These are phyloP conservation scores for Medicago lupulina DNA, from an alignment of 306 rosid species.

Conservation along the genomic window DNA sequence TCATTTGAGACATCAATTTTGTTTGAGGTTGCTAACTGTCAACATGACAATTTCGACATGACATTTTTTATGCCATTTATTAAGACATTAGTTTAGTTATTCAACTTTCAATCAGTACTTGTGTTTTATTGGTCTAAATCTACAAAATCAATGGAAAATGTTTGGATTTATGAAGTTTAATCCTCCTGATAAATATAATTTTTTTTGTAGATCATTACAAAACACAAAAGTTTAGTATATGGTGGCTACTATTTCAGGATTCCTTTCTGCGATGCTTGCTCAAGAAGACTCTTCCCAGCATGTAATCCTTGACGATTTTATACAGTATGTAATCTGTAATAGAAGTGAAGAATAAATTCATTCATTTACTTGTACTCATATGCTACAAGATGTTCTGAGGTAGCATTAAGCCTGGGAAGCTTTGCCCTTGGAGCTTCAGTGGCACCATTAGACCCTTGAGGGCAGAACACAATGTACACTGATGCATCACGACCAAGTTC, in stretches of 20 bases:
- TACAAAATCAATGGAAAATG: neutral
- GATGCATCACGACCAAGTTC: slow-evolving; percentile 50
- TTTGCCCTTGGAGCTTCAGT: slow-evolving; percentile 65
- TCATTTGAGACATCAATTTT: slow-evolving; percentile 31
- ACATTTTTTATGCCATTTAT: neutral
- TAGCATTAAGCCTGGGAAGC: slow-evolving; percentile 84
- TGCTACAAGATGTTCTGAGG: slow-evolving; percentile 54
- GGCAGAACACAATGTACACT: slow-evolving; percentile 66
- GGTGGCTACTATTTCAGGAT: neutral
- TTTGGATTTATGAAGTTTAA: slow-evolving; percentile 3
- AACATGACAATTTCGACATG: neutral
- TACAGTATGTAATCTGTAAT: neutral
- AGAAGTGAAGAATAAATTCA: neutral
- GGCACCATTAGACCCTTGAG: slow-evolving; percentile 51
- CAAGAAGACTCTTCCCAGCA: slow-evolving; percentile 19
- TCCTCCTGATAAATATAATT: neutral
- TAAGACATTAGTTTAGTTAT: neutral
- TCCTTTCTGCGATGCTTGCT: neutral
- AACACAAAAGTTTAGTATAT: neutral
- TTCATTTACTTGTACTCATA: slow-evolving; percentile 37
- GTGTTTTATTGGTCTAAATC: neutral
- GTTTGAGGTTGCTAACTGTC: slow-evolving; percentile 15
- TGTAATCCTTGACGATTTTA: neutral
- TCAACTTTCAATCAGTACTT: slow-evolving; percentile 18
- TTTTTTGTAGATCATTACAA: neutral